These are phyloP conservation scores for Solanum corneliomulleri DNA, from an alignment of 257 asterid genomes.

Conservation along the genomic window DNA sequence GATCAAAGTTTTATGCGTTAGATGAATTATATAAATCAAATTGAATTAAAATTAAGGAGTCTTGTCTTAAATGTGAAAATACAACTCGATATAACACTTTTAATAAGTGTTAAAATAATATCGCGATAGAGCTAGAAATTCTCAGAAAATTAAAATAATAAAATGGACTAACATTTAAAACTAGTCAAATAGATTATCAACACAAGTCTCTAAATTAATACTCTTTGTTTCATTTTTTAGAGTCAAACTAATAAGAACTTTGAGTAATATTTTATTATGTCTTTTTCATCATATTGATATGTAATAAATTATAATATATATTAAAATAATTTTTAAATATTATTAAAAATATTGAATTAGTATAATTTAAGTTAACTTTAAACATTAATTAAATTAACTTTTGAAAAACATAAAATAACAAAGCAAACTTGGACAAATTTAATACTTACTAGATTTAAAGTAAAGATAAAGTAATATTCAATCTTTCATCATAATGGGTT, in stretches of 20 bases:
- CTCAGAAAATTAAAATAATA: neutral
- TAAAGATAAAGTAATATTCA: neutral
- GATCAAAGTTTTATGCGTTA: neutral
- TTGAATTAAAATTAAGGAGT: neutral
- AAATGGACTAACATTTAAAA: neutral
- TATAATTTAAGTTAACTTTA: no score
- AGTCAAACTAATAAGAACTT: no score
- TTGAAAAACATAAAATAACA: no score
- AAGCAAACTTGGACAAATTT: fast-evolving
- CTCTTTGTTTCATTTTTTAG: no score
- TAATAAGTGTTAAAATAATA: neutral
- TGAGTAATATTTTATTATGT: no score
- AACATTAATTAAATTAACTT: no score
- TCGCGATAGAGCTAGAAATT: neutral
- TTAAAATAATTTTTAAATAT: no score
- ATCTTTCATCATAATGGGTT: neutral
- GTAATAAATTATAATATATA: no score
- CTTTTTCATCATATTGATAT: no score
- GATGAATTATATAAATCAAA: neutral
- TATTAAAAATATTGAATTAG: no score
- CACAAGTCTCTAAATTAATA: no score
- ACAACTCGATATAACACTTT: neutral
- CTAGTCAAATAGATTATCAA: neutral
- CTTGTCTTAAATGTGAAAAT: neutral
- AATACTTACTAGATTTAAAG: neutral